These are phyloP conservation scores for Lentinus polychrous DNA, from an alignment of 1,284 basidiomycete genomes.

Conservation along the genomic window DNA sequence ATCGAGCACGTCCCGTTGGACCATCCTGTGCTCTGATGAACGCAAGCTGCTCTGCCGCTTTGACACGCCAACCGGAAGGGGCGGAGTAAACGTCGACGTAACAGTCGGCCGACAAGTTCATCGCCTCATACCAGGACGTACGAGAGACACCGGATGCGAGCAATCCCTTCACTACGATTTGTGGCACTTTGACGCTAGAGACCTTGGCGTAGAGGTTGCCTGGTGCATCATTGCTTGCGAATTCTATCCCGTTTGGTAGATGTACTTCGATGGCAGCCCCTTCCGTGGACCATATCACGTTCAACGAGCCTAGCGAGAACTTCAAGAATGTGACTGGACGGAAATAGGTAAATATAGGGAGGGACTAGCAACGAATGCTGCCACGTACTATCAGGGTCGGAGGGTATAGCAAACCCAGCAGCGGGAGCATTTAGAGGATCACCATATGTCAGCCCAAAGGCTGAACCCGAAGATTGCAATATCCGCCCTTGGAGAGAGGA, in stretches of 20 bases:
- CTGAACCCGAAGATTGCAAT: conserved; percentile 45
- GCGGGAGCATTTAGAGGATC: conserved; percentile 81
- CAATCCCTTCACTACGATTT: conserved; percentile 38
- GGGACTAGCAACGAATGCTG: neutral
- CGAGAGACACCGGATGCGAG: conserved; percentile 32
- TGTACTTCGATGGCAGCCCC: conserved; percentile 49
- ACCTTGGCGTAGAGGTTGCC: conserved; percentile 57
- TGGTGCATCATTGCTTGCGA: conserved; percentile 72
- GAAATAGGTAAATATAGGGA: neutral
- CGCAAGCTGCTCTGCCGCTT: conserved; percentile 47
- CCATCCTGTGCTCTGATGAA: conserved; percentile 73
- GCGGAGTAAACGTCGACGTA: conserved; percentile 66
- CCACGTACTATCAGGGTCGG: conserved; percentile 72
- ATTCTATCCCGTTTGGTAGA: conserved; percentile 51
- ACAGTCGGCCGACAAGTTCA: conserved; percentile 44
- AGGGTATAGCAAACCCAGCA: conserved; percentile 50
- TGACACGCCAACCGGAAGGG: conserved; percentile 50
- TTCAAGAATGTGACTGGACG: conserved; percentile 69
- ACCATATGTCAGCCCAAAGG: conserved; percentile 63
- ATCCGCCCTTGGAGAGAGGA: conserved; percentile 50
- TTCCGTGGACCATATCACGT: conserved; percentile 48
- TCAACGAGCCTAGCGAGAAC: conserved; percentile 44
- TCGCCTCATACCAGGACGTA: conserved; percentile 66
- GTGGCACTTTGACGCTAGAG: conserved; percentile 49
- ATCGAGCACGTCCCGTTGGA: conserved; percentile 56